A percentile compares a stretch with the other conserved stretches of the same genome.
Conservation (phyloP, 768 basidiomycete genomes). For the Termitomyces sp. region DNA sequence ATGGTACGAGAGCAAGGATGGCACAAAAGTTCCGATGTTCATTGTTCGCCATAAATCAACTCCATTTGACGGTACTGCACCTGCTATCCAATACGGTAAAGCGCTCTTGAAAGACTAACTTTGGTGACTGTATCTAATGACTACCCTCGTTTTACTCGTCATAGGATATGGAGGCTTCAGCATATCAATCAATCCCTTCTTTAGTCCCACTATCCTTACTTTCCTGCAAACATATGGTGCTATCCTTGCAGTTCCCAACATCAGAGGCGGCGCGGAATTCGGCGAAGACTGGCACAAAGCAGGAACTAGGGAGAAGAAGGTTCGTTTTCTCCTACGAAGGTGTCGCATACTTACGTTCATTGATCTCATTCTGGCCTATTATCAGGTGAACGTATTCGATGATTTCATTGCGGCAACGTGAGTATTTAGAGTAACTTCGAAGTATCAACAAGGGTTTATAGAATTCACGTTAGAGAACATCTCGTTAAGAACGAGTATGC, state of each 20-base stretch:
- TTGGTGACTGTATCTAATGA: not conserved
- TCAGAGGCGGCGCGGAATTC: conserved; percentile 72
- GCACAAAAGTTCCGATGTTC: conserved; percentile 82
- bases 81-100: conserved; percentile 72
- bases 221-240: conserved; percentile 69
- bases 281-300: conserved; percentile 83
- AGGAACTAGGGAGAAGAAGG: conserved; percentile 68
- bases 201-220: conserved; percentile 66
- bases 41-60: conserved; percentile 72
- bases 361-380: not conserved
- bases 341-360: not conserved
- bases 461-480: conserved; percentile 41
- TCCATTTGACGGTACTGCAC: conserved; percentile 66
- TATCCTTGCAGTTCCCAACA: conserved; percentile 53
- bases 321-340: conserved; percentile 17
- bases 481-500: conserved; percentile 71
- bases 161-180: conserved; percentile 81
- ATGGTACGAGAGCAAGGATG: conserved; percentile 78
- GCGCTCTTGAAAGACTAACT: not conserved
- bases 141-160: not conserved
- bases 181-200: conserved; percentile 66
- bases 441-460: not conserved
- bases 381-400: conserved; percentile 67
- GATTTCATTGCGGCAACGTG: conserved; percentile 83
- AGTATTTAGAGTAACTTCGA: conserved; percentile 17